Evolutionary conservation across 2,329 filamentous ascomycete genomes (phyloP).

Genomic region (Trichophyton equinum): DNA sequence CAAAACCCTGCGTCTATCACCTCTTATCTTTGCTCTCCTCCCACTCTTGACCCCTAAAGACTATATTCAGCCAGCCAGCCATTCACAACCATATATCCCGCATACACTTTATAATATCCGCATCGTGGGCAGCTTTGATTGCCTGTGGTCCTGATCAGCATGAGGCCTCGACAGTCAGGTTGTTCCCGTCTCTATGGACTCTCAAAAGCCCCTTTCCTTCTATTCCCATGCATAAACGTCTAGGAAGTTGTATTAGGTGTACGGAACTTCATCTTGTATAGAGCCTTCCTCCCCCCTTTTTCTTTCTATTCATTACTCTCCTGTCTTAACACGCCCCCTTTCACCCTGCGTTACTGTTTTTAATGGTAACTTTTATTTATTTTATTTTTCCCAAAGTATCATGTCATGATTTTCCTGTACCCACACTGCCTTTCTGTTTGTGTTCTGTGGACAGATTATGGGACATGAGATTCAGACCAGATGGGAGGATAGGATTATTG

Average conservation of each 20-base stretch:
- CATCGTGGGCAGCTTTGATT: not conserved
- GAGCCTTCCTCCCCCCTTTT: not conserved
- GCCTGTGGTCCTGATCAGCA: not conserved
- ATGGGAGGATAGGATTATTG: not conserved
- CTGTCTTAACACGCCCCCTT: not conserved
- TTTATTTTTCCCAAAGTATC: not conserved
- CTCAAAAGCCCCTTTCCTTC: not conserved
- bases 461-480: not conserved
- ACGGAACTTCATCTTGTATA: constrained; percentile 3
- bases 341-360: not conserved
- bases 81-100: not conserved
- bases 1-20: not conserved
- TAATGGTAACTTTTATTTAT: not conserved
- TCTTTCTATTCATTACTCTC: not conserved
- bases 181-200: not conserved
- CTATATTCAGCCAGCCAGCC: not conserved
- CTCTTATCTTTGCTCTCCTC: not conserved
- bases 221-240: constrained; percentile 2
- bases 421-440: not conserved
- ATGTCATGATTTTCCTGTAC: not conserved
- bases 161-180: not conserved
- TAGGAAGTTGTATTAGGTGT: constrained; percentile 3
- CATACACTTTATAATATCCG: not conserved
- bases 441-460: not conserved
- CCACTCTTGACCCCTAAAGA: not conserved